These are phyloP conservation scores for Agaricus sinodeliciosus DNA, from an alignment of 768 basidiomycete genomes.

Conservation along the genomic window DNA sequence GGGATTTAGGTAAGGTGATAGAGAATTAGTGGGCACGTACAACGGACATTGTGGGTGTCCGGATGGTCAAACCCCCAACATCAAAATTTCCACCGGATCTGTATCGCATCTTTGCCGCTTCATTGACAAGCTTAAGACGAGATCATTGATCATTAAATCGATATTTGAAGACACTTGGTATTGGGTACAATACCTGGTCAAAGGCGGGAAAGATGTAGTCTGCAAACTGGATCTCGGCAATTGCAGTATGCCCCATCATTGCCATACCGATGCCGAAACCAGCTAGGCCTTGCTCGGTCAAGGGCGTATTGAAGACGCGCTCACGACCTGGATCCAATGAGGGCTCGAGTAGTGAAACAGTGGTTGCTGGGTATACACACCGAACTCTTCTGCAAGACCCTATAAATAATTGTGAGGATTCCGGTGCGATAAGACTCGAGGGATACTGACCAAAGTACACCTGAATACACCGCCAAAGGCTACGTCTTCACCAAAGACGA, in stretches of 20 bases:
- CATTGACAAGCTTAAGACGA: conserved; percentile 70
- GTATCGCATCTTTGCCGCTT: conserved; percentile 90
- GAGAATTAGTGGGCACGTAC: conserved; percentile 28
- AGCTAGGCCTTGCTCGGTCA: conserved; percentile 91
- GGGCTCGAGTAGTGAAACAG: conserved; percentile 4
- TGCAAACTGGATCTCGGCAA: conserved; percentile 89
- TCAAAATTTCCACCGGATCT: conserved; percentile 82
- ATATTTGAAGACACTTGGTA: not conserved
- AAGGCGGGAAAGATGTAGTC: conserved; percentile 95
- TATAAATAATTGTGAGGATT: conserved; percentile 21
- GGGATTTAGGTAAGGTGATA: not conserved
- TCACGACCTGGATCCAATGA: conserved; percentile 54
- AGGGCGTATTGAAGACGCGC: conserved; percentile 91
- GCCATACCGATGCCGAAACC: conserved; percentile 93
- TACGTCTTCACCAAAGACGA: conserved; percentile 90
- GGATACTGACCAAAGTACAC: conserved; percentile 71
- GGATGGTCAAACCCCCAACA: conserved; percentile 76
- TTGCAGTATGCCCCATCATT: conserved; percentile 89
- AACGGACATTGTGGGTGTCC: conserved; percentile 90
- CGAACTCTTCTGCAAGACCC: conserved; percentile 92
- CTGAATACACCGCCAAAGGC: conserved; percentile 94
- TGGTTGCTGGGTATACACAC: conserved; percentile 31
- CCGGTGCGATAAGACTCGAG: not conserved
- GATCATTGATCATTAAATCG: not conserved
- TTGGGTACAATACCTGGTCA: conserved; percentile 56